These are phyloP conservation scores for Zygotorulaspora chibaensis DNA, from an alignment of 805 yeast genomes.

Conservation along the genomic window DNA sequence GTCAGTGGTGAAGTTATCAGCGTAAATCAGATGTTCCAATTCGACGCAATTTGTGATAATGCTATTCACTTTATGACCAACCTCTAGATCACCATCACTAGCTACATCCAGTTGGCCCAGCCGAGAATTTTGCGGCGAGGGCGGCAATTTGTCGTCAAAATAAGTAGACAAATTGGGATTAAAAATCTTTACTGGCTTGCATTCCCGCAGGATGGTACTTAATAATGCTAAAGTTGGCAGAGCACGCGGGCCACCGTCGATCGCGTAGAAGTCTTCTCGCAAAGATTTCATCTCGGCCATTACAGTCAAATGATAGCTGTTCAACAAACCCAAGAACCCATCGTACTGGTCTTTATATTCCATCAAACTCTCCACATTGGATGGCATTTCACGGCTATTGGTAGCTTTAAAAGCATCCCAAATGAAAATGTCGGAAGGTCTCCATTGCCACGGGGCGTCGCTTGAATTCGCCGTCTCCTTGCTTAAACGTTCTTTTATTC, in stretches of 20 bases:
- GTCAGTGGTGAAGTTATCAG: slow-evolving; percentile 9
- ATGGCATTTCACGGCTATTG: slow-evolving; percentile 7
- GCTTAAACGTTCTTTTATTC: slow-evolving; percentile 1
- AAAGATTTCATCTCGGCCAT: slow-evolving; percentile 21
- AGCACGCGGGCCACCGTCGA: slow-evolving; percentile 7
- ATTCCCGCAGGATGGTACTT: slow-evolving; percentile 13
- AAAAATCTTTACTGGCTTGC: slow-evolving; percentile 13
- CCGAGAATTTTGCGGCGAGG: neutral
- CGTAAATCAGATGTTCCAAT: slow-evolving; percentile 11
- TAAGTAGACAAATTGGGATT: slow-evolving; percentile 20
- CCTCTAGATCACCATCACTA: neutral
- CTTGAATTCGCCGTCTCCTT: neutral
- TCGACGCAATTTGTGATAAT: slow-evolving; percentile 10
- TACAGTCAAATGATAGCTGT: slow-evolving; percentile 15
- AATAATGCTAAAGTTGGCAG: slow-evolving; percentile 12
- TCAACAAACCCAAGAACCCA: slow-evolving; percentile 16
- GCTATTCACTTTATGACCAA: slow-evolving; percentile 2
- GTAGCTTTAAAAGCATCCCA: slow-evolving; percentile 14
- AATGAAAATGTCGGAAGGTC: slow-evolving; percentile 23
- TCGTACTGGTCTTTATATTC: slow-evolving; percentile 17
- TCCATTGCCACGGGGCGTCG: slow-evolving; percentile 4
- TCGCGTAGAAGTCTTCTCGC: slow-evolving; percentile 5
- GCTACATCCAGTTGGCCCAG: neutral
- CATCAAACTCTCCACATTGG: slow-evolving; percentile 12
- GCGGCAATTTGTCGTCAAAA: slow-evolving; percentile 4